Percentiles rank a stretch among this genome's conserved stretches.
These are phyloP conservation scores for Colletotrichum godetiae DNA, from an alignment of 2,329 filamentous ascomycete genomes.

Conservation along the genomic window DNA sequence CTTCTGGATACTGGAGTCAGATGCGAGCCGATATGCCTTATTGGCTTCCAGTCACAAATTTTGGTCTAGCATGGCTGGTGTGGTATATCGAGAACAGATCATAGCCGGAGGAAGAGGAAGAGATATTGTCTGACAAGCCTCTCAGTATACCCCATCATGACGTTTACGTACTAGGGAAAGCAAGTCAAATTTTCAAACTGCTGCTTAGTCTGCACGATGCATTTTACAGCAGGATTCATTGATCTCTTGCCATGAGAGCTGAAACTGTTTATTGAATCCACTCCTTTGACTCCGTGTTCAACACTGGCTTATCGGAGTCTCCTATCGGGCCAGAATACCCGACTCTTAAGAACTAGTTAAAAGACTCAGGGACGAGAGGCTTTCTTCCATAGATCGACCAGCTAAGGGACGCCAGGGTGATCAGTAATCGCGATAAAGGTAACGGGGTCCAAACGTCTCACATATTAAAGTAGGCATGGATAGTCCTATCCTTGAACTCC, in stretches of 20 bases:
- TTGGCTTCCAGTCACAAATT: constrained; percentile 14
- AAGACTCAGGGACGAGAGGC: not conserved
- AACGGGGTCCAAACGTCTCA: not conserved
- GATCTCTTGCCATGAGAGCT: too few relatives aligned
- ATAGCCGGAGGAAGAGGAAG: not conserved
- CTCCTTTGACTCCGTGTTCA: too few relatives aligned
- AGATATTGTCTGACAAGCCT: too few relatives aligned
- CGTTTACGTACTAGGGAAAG: too few relatives aligned
- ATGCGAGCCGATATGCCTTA: not conserved
- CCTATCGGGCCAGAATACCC: too few relatives aligned
- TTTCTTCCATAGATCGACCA: not conserved
- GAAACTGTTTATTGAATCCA: too few relatives aligned
- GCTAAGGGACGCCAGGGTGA: not conserved
- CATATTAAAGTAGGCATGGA: not conserved
- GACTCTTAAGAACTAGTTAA: too few relatives aligned
- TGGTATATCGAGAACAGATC: not conserved
- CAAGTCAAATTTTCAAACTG: too few relatives aligned
- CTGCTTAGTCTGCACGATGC: too few relatives aligned
- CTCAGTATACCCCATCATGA: too few relatives aligned
- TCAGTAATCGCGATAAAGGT: not conserved
- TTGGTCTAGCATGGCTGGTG: not conserved
- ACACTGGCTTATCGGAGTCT: too few relatives aligned
- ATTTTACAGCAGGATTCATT: too few relatives aligned
- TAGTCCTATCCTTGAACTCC: not conserved
- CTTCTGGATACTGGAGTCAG: constrained; percentile 15